Conservation (phyloP, 352 stramenopile genomes). For the Pythium brachiatum region DNA sequence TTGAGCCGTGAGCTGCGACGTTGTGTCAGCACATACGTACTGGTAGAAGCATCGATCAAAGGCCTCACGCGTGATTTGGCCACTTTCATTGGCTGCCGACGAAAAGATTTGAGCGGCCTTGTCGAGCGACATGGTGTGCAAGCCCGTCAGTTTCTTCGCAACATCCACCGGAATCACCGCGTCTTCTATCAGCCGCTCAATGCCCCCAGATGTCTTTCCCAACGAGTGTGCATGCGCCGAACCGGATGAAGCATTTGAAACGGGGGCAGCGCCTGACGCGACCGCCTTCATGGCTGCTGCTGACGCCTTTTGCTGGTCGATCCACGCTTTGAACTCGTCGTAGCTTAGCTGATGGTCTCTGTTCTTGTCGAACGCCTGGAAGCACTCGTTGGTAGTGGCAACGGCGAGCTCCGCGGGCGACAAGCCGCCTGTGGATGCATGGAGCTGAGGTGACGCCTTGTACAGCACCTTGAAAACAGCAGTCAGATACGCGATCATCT, state of each 20-base stretch:
- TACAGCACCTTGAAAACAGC: constrained; percentile 86
- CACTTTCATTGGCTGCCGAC: constrained; percentile 39
- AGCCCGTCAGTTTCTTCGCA: constrained; percentile 66
- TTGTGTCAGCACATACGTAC: constrained; percentile 46
- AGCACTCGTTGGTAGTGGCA: constrained; percentile 78
- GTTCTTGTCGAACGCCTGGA: constrained; percentile 73
- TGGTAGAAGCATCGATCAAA: constrained; percentile 82
- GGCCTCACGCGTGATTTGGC: constrained; percentile 56
- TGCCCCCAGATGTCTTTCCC: neutral
- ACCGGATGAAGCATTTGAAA: constrained; percentile 3
- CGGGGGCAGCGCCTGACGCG: neutral
- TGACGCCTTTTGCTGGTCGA: constrained; percentile 53
- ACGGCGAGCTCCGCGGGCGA: constrained; percentile 59
- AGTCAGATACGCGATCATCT: constrained; percentile 85
- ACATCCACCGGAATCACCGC: constrained; percentile 59
- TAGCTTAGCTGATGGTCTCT: constrained; percentile 74
- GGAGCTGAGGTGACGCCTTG: constrained; percentile 70
- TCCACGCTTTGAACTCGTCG: constrained; percentile 77
- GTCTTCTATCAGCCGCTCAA: neutral
- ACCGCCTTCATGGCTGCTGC: neutral
- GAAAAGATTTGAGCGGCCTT: constrained; percentile 60
- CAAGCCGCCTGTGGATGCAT: constrained; percentile 46
- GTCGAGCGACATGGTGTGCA: constrained; percentile 60
- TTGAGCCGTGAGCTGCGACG: constrained; percentile 31
- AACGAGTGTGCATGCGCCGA: neutral